Evolutionary conservation across 2,329 filamentous ascomycete species (phyloP), one percentile per base, ranked within the genome.

Genomic region (Hypoxylon sp.): DNA sequence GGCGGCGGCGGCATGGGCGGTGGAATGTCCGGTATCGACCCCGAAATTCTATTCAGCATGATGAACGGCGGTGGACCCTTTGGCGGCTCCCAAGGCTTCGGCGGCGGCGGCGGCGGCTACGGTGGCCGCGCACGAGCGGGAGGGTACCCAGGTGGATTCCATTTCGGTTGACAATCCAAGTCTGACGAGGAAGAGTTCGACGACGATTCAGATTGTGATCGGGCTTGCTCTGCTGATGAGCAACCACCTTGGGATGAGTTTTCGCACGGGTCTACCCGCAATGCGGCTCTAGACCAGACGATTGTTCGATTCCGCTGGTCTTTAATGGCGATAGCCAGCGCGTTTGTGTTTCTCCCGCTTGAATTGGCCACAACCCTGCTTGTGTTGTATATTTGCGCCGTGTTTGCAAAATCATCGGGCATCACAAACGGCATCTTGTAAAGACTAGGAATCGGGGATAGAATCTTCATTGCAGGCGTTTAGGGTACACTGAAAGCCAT

Each of bases 41-140:
- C 91, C 20, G 91, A 93, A 79, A 90, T 94, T 72, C 83, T 95
- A 27, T 94, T 94, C 83, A 93, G 91, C 81, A 94, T 94, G 91
- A 94, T 94, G 90, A 91, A 91, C 65, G 85, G 86, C 73, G 88
- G 88, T 70, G 88, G 84, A 25, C 85, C 85, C 48, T 87, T 87
- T 54, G 86, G 86, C 40, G 86, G 86, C 44, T 85, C 85, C 33
- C 85, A 86, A 37, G 82, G 81, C 54, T 85, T 85, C 46, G 82
- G 85, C 61, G 79, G 81, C 58, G 53, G 53, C 20, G 54, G 54
- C 7, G 81, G 80, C 25, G 80, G 81, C 49, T 82, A 81, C 75
- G 83, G 79, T 6, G 86, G 85, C 51, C 83, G 84, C 37, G 73
- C 78, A 54, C 77, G 79, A 44, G 71, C 75, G 13, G 79, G 80